phyloP scores from a whole-genome alignment of 2,329 filamentous ascomycete species.

The Xylariaceae sp. region DNA sequence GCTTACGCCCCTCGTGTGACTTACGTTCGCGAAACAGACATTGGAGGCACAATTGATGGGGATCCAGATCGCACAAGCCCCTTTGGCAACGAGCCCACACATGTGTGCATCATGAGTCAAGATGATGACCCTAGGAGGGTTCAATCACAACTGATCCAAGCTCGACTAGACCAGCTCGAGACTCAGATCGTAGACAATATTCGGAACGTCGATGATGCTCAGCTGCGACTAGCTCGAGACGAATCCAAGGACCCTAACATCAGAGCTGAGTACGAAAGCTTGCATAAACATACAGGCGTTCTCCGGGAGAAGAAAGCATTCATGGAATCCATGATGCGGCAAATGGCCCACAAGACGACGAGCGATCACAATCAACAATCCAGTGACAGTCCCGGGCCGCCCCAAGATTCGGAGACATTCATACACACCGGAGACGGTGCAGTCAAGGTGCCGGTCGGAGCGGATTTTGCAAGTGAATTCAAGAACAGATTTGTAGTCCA shows the following conservation, averaged over 20 bases:
- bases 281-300: constrained; percentile 52
- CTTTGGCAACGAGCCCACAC: constrained; percentile 90
- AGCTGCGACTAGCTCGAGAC: constrained; percentile 59
- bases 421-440: constrained; percentile 53
- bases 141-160: constrained; percentile 79
- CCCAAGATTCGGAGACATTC: constrained; percentile 36
- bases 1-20: constrained; percentile 93
- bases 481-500: constrained; percentile 98
- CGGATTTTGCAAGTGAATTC: constrained; percentile 90
- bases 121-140: constrained; percentile 85
- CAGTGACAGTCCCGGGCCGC: constrained; percentile 21
- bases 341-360: constrained; percentile 39
- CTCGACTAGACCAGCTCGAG: constrained; percentile 73
- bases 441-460: constrained; percentile 64
- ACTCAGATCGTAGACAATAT: constrained; percentile 74
- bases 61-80: constrained; percentile 79
- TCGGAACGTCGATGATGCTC: constrained; percentile 68
- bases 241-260: constrained; percentile 47
- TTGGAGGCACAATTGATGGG: constrained; percentile 73
- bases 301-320: constrained; percentile 56
- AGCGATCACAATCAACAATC: constrained; percentile 22
- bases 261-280: constrained; percentile 57
- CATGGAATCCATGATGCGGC: constrained; percentile 54
- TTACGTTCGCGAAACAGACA: constrained; percentile 95
- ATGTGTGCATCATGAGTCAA: constrained; percentile 91